Base-by-base conservation (phyloP, 148 eudicot species). In the Nepenthes mirabilis region DNA sequence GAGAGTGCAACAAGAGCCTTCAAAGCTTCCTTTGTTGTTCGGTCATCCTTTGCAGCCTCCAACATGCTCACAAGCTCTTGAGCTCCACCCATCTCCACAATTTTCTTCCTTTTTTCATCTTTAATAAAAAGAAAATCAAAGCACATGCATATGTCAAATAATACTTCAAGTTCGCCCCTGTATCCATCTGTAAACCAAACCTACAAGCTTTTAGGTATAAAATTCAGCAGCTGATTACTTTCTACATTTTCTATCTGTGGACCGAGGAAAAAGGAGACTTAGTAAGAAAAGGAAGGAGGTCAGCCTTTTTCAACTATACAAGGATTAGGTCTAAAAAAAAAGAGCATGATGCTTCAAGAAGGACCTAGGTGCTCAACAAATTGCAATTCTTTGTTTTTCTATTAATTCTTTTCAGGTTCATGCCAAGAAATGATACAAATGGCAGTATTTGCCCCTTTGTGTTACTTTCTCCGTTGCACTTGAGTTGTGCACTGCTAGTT, bases 21-120 rank as follows among this genome's bases (percentile, higher is more conserved):
- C 58, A 93, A 76, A 55, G 98, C 91, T 79, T 72, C 84, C 73
- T 80, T 86, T 14, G 95, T 75, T 7, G 98, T 93, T 11, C 58
- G 58, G 66, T 88, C 95, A 70, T 93, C 98, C 65, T 82, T 84
- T 59, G 96, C 99, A 64, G 77, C 58, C 47, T 67, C 75, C 52
- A 93, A 72, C 96, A 93, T 88, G 47, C 76, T 84, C 59, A 93
- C 74, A 69, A 93, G 96, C 70, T 82, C 75, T 70, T 73, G 72
- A 52, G 81, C 95, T 55, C 91, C 99, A 34, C 99, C 96, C 72
- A 93, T 51, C 73, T 88, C 96, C 60, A 93, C 72, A 66, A 93
- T 84, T 75, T 80, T 88, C 89, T 79, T 78, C 70, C 99, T 80
- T 64, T 81, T 86, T 69, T 79, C 84, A 70, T 93, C 98, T 91